A percentile compares a stretch with the other conserved stretches of the same genome.
These are phyloP conservation scores for Aspergillus niger DNA, from an alignment of 2,329 filamentous ascomycete species.

Conservation along the genomic window DNA sequence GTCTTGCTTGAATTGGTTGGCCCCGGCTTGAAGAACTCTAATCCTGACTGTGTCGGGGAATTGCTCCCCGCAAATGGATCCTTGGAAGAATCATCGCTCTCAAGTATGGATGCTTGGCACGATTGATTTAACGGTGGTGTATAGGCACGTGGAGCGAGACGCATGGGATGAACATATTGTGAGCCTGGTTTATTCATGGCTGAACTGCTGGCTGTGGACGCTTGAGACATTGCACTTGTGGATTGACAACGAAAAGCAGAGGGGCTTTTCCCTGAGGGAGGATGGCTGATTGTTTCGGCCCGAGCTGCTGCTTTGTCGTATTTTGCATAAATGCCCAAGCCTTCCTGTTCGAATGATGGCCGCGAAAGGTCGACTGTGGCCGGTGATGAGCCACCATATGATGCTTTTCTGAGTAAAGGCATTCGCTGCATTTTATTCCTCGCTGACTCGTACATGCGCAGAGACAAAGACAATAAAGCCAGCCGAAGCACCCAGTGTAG, in stretches of 20 bases:
- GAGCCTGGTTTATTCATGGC: slow-evolving; percentile 52
- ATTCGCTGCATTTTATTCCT: slow-evolving; percentile 52
- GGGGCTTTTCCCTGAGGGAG: slow-evolving; percentile 42
- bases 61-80: slow-evolving; percentile 51
- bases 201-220: slow-evolving; percentile 50
- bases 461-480: slow-evolving; percentile 21
- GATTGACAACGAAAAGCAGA: slow-evolving; percentile 53
- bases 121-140: slow-evolving; percentile 56
- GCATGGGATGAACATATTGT: slow-evolving; percentile 58
- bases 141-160: slow-evolving; percentile 57
- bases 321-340: slow-evolving; percentile 54
- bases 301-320: slow-evolving; percentile 32
- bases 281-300: slow-evolving; percentile 43
- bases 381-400: slow-evolving; percentile 50
- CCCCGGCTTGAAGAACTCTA: slow-evolving; percentile 32
- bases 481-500: slow-evolving; percentile 13
- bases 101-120: slow-evolving; percentile 52
- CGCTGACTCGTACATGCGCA: slow-evolving; percentile 20
- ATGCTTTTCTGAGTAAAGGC: slow-evolving; percentile 57
- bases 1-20: slow-evolving; percentile 36
- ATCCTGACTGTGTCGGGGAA: slow-evolving; percentile 15
- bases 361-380: slow-evolving; percentile 57
- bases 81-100: slow-evolving; percentile 47
- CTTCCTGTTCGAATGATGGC: slow-evolving; percentile 58
- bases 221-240: slow-evolving; percentile 57